Evolutionary conservation across 805 yeast species (phyloP), one percentile per base, ranked within the genome.

Genomic region (Candida piceae): DNA sequence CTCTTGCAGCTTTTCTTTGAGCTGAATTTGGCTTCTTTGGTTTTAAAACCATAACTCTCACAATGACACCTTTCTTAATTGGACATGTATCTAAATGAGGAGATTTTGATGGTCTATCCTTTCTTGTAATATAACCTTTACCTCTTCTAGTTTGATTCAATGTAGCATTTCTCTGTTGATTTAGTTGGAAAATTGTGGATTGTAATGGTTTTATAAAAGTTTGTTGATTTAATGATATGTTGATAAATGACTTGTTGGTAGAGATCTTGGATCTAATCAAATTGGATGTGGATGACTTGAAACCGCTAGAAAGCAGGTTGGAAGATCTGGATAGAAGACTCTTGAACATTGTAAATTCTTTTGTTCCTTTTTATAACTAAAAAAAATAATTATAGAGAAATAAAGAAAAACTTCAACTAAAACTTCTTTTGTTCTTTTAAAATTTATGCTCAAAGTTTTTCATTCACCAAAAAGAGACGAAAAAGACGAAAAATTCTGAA

Each of bases 21-120:
- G 99, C 97, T 30, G 97, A 90, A 68, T 93, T 93, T 24, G 99
- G 99, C 61, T 93, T 93, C 70, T 93, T 93, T 31, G 99, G 99
- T 63, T 93, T 93, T 49, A 89, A 71, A 37, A 89, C 86, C 93
- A 90, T 84, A 21, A 93, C 95, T 59, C 96, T 76, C 34, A 89
- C 67, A 9, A 93, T 95, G 5, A 93, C 97, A 26, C 97, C 99
- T 50, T 89, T 88, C 50, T 80, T 79, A 52, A 88, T 83, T 1
- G 98, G 98, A 48, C 81, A 76, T n/a, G 62, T 60, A 5, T 80
- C 81, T 41, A 93, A 74, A 63, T 87, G 94, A 6, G 97, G 97
- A 0, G 96, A 74, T 46, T 75, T 78, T 2, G 76, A 62, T 6
- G 66, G 58, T 48, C 68, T 67, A 32, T 58, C 61, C 42, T 57